Evolutionary conservation across 768 basidiomycete genomes (phyloP).

Genomic region (Asterophora parasitica): DNA sequence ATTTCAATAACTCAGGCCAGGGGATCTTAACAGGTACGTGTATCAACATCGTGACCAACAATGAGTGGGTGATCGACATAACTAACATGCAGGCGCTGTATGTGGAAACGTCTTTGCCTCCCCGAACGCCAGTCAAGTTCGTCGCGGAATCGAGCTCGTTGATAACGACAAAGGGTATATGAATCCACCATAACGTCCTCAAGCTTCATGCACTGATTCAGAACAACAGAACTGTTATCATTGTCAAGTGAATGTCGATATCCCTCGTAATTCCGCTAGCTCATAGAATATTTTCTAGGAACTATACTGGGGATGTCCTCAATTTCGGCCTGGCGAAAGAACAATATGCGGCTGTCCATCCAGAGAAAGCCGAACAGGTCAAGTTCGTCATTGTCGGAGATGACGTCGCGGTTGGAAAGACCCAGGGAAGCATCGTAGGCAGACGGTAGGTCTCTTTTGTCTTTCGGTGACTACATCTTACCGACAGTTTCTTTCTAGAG

Average conservation of each 20-base stretch:
- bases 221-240: conserved; percentile 63
- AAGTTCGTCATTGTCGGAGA: conserved; percentile 84
- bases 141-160: conserved; percentile 72
- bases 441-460: conserved; percentile 43
- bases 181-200: background rate
- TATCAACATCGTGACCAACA: background rate
- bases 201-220: background rate
- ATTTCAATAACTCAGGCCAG: too few relatives aligned
- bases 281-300: conserved; percentile 36
- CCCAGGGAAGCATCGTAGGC: conserved; percentile 81
- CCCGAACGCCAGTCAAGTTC: conserved; percentile 82
- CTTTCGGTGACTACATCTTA: background rate
- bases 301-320: conserved; percentile 87
- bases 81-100: conserved; percentile 59
- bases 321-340: conserved; percentile 91
- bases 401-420: conserved; percentile 81
- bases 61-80: background rate
- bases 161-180: conserved; percentile 67
- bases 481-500: conserved; percentile 42
- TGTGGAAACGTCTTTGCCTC: conserved; percentile 90
- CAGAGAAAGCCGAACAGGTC: conserved; percentile 60
- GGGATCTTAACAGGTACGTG: conserved; percentile 71
- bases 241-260: conserved; percentile 58
- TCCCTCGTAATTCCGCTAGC: background rate
- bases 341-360: conserved; percentile 67